A percentile compares a stretch with the other conserved stretches of the same genome.
These are phyloP conservation scores for Fraxinus pennsylvanica DNA, from an alignment of 257 asterid species.

Conservation along the genomic window DNA sequence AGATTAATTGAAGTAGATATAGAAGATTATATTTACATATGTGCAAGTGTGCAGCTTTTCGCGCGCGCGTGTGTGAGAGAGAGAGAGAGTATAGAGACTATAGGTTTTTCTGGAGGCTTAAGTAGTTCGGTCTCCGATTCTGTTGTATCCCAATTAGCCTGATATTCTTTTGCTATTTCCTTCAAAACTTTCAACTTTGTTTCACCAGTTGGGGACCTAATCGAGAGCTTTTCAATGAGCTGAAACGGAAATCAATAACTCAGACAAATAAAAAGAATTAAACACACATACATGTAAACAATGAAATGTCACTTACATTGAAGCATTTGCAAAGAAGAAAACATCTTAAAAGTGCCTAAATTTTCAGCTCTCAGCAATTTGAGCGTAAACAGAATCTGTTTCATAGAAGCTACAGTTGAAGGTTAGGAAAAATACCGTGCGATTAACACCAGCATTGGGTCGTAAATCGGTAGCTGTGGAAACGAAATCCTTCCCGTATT, in stretches of 20 bases:
- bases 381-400: neutral
- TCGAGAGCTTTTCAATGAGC: slow-evolving; percentile 97
- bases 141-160: slow-evolving; percentile 81
- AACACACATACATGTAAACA: neutral
- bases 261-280: neutral
- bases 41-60: neutral
- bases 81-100: slow-evolving; percentile 41
- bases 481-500: slow-evolving; percentile 90
- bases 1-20: neutral
- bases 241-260: slow-evolving; percentile 34
- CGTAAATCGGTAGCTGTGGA: slow-evolving; percentile 91
- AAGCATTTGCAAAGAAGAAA: neutral
- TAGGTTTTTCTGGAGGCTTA: slow-evolving; percentile 86
- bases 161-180: slow-evolving; percentile 94
- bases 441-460: slow-evolving; percentile 91
- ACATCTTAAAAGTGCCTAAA: neutral
- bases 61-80: neutral
- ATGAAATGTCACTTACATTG: neutral
- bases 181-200: slow-evolving; percentile 73
- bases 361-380: neutral
- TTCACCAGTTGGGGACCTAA: slow-evolving; percentile 86
- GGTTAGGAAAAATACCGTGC: slow-evolving; percentile 53
- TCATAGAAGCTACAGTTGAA: neutral
- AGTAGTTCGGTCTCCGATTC: slow-evolving; percentile 85
- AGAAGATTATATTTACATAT: neutral